Conservation (phyloP, 2,329 filamentous ascomycete genomes). For the Rhynchosporium agropyri region DNA sequence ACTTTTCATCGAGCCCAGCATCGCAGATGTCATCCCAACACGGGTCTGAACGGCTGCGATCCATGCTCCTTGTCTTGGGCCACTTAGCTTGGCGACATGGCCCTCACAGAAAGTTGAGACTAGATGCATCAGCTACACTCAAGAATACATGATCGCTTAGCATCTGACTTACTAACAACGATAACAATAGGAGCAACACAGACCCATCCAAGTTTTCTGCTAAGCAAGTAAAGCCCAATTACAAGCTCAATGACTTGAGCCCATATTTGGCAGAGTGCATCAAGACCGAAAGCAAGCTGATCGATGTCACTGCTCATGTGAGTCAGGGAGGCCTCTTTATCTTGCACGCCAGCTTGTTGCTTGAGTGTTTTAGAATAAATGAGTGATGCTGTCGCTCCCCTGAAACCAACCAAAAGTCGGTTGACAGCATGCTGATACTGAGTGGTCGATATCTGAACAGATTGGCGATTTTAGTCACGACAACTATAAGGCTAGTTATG, state of each 20-base stretch:
- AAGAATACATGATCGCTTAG: not conserved
- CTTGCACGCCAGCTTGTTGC: constrained; percentile 40
- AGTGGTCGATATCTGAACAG: constrained; percentile 28
- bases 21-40: constrained; percentile 46
- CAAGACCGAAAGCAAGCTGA: constrained; percentile 38
- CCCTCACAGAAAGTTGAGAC: constrained; percentile 20
- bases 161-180: constrained; percentile 22
- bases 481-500: not conserved
- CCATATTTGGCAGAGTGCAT: constrained; percentile 46
- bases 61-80: constrained; percentile 43
- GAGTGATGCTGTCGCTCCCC: constrained; percentile 50
- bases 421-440: constrained; percentile 46
- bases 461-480: not conserved
- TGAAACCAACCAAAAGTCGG: constrained; percentile 48
- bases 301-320: constrained; percentile 50
- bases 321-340: constrained; percentile 46
- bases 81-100: constrained; percentile 23
- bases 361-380: constrained; percentile 53
- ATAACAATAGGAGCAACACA: constrained; percentile 36
- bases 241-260: constrained; percentile 45
- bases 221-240: constrained; percentile 45
- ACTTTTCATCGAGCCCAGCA: constrained; percentile 48
- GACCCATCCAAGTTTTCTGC: constrained; percentile 41
- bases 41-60: constrained; percentile 47
- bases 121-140: not conserved